Percentiles rank a stretch among this genome's conserved stretches.
Evolutionary conservation across 768 basidiomycete genomes (phyloP).

Genomic region (Russula vinacea): DNA sequence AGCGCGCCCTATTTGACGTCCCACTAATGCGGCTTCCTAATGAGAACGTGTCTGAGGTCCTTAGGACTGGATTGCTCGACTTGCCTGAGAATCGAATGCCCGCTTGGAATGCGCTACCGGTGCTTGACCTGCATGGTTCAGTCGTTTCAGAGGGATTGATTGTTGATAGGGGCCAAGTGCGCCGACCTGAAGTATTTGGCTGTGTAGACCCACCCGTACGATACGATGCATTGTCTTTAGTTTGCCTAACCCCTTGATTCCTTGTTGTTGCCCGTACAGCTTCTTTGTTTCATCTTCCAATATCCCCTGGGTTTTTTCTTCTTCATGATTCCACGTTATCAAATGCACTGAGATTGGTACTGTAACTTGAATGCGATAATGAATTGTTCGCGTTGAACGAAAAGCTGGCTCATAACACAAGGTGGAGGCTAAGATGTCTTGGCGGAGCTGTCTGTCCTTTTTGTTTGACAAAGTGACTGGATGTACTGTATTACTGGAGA

Average conservation of each 20-base stretch:
- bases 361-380: too few species aligned
- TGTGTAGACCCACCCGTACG: slow-evolving; percentile 24
- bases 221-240: slow-evolving; percentile 31
- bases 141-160: slow-evolving; percentile 40
- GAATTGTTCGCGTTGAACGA: background rate
- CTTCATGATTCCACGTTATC: background rate
- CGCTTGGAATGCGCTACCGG: slow-evolving; percentile 52
- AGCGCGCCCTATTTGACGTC: slow-evolving; percentile 60
- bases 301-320: background rate
- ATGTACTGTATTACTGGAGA: background rate
- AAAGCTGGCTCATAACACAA: background rate
- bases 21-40: slow-evolving; percentile 60
- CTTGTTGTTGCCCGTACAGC: background rate
- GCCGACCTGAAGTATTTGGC: slow-evolving; percentile 32
- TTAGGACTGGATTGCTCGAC: slow-evolving; percentile 47
- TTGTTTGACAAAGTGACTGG: background rate
- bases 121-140: slow-evolving; percentile 53
- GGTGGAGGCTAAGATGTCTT: background rate
- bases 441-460: background rate
- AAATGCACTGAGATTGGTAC: background rate
- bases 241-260: slow-evolving; percentile 28
- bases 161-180: slow-evolving; percentile 36
- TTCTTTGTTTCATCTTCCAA: slow-evolving; percentile 1
- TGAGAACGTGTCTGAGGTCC: slow-evolving; percentile 30
- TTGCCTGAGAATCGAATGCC: slow-evolving; percentile 58